These are phyloP conservation scores for Leptographium flavum DNA, from an alignment of 2,329 filamentous ascomycete species.

Conservation along the genomic window DNA sequence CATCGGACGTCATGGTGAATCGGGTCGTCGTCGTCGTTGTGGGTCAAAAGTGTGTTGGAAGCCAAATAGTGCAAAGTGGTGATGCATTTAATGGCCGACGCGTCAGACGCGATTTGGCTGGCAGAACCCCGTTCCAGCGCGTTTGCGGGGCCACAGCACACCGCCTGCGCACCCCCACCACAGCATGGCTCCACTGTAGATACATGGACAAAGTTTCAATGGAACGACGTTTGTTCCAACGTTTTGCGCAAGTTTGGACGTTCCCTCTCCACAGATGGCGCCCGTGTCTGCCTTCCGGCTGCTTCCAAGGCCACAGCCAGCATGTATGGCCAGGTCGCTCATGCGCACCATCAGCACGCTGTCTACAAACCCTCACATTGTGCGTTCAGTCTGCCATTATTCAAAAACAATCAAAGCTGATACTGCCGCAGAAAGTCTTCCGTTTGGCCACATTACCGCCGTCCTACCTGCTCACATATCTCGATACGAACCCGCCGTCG, in stretches of 20 bases:
- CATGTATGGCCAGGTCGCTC: slow-evolving; percentile 3
- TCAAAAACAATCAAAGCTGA: not conserved
- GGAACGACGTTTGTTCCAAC: slow-evolving; percentile 6
- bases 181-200: not conserved
- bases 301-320: slow-evolving; percentile 13
- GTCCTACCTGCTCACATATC: slow-evolving; percentile 42
- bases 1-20: slow-evolving; percentile 13
- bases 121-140: slow-evolving; percentile 8
- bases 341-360: slow-evolving; percentile 29
- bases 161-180: slow-evolving; percentile 7
- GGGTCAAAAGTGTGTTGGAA: not conserved
- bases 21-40: too few species aligned
- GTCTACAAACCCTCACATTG: slow-evolving; percentile 37
- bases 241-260: not conserved
- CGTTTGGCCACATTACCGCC: slow-evolving; percentile 29
- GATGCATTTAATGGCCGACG: slow-evolving; percentile 6
- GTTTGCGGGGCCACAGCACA: not conserved
- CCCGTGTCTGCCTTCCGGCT: slow-evolving; percentile 13
- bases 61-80: not conserved
- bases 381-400: slow-evolving; percentile 13
- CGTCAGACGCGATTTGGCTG: slow-evolving; percentile 7
- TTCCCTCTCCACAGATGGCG: too few species aligned
- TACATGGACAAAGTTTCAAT: too few species aligned
- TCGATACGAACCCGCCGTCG: slow-evolving; percentile 41
- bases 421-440: slow-evolving; percentile 39